Conservation (phyloP, 2,329 filamentous ascomycete genomes). For the Elsinoe ampelina region DNA sequence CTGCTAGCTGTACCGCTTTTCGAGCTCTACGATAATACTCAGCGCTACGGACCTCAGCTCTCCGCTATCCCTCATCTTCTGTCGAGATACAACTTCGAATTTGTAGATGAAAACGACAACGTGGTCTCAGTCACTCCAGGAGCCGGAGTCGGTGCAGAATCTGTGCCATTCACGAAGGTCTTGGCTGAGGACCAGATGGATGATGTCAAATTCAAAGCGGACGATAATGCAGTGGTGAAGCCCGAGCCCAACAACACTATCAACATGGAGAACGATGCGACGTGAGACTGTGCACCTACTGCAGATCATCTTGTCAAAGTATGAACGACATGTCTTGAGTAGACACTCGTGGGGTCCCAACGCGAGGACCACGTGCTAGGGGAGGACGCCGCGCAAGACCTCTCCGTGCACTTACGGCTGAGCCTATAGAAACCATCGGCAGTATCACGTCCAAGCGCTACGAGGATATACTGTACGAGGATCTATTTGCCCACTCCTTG, state of each 20-base stretch:
- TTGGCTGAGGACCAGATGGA: constrained; percentile 46
- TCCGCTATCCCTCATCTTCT: constrained; percentile 93
- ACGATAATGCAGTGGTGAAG: not conserved
- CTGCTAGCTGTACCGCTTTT: constrained; percentile 92
- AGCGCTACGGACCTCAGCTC: constrained; percentile 87
- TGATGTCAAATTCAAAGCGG: not conserved
- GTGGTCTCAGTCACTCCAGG: constrained; percentile 79
- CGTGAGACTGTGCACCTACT: not conserved
- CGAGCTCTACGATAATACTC: constrained; percentile 96
- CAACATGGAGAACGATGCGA: not conserved
- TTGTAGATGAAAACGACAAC: constrained; percentile 85
- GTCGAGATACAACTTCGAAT: constrained; percentile 94
- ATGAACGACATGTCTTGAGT: too few relatives aligned
- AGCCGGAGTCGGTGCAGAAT: constrained; percentile 45
- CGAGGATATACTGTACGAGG: too few relatives aligned
- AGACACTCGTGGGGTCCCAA: too few relatives aligned
- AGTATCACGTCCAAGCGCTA: too few relatives aligned
- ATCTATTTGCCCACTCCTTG: too few relatives aligned
- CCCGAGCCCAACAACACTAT: not conserved
- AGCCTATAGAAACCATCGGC: too few relatives aligned
- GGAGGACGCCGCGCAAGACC: too few relatives aligned
- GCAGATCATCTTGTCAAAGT: too few relatives aligned
- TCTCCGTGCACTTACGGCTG: too few relatives aligned
- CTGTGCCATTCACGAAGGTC: constrained; percentile 56
- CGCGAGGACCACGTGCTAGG: too few relatives aligned